Evolutionary conservation across 192 early-diverging fungal genomes (phyloP).

Genomic region (Gigaspora rosea): DNA sequence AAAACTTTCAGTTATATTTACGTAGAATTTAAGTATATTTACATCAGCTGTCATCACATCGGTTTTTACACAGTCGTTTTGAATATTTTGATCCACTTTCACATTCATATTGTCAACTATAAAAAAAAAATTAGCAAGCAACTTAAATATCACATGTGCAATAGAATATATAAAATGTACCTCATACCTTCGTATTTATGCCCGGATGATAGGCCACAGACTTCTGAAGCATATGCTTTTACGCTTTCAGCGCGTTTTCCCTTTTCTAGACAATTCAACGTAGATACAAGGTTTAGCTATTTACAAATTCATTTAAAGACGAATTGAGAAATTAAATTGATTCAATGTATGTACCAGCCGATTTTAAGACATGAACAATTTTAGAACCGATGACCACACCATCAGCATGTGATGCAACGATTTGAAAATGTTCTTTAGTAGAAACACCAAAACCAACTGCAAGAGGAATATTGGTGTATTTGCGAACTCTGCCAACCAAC

Average conservation of each 20-base stretch:
- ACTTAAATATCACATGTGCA: too few species aligned
- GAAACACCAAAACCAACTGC: constrained; percentile 98
- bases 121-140: too few species aligned
- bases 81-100: too few species aligned
- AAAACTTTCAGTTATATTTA: too few species aligned
- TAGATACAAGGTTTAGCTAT: too few species aligned
- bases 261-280: constrained; percentile 18
- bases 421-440: constrained; percentile 82
- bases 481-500: constrained; percentile 67
- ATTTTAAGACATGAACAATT: constrained; percentile 81
- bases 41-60: not conserved
- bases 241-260: constrained; percentile 43
- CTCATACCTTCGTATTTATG: not conserved
- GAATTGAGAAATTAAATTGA: constrained; percentile 3
- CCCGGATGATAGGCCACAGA: constrained; percentile 36
- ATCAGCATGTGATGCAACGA: constrained; percentile 85
- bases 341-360: constrained; percentile 43
- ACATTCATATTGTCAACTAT: too few species aligned
- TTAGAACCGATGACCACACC: constrained; percentile 96
- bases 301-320: too few species aligned
- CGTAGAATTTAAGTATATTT: not conserved
- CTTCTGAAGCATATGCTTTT: constrained; percentile 51
- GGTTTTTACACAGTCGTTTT: too few species aligned
- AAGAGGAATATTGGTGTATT: constrained; percentile 78
- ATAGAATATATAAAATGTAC: too few species aligned